Evolutionary conservation across 495 filamentous ascomycete genomes (phyloP).

Genomic region (Rostrohypoxylon terebratum): DNA sequence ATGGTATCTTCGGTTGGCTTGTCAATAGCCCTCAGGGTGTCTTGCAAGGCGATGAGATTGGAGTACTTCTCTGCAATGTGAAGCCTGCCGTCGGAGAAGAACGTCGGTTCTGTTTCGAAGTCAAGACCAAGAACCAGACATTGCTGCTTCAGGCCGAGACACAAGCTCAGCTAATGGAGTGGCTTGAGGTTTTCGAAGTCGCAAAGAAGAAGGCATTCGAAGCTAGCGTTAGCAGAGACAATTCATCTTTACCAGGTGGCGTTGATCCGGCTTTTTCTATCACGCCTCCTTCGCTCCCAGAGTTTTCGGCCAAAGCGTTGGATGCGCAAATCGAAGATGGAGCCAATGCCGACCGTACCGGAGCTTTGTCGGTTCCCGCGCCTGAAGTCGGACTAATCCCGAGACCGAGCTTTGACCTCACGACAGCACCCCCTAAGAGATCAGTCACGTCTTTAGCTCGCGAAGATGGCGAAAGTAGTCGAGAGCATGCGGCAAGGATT

Average conservation of each 20-base stretch:
- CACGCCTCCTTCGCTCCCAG: constrained; percentile 85
- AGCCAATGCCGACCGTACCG: constrained; percentile 47
- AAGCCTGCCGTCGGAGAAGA: constrained; percentile 93
- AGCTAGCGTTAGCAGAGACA: constrained; percentile 68
- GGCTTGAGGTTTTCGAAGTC: constrained; percentile 91
- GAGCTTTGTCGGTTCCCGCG: constrained; percentile 75
- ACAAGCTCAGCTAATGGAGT: constrained; percentile 87
- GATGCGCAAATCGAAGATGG: constrained; percentile 72
- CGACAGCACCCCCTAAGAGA: constrained; percentile 58
- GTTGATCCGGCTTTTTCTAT: constrained; percentile 91
- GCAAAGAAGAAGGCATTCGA: constrained; percentile 94
- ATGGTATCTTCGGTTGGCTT: constrained; percentile 96
- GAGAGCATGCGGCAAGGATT: constrained; percentile 85
- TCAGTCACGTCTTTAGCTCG: constrained; percentile 59
- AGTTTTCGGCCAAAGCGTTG: constrained; percentile 82
- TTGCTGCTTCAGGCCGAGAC: constrained; percentile 93
- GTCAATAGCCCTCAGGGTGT: constrained; percentile 89
- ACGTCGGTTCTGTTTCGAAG: constrained; percentile 95
- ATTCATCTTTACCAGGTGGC: constrained; percentile 68
- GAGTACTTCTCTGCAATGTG: constrained; percentile 91
- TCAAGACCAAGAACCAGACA: constrained; percentile 95
- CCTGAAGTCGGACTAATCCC: constrained; percentile 65
- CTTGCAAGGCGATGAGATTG: constrained; percentile 95
- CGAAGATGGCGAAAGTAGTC: constrained; percentile 71
- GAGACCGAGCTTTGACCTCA: constrained; percentile 79